Base-by-base conservation (phyloP, 345 rosid species). In the Lenwebbia sp. region DNA sequence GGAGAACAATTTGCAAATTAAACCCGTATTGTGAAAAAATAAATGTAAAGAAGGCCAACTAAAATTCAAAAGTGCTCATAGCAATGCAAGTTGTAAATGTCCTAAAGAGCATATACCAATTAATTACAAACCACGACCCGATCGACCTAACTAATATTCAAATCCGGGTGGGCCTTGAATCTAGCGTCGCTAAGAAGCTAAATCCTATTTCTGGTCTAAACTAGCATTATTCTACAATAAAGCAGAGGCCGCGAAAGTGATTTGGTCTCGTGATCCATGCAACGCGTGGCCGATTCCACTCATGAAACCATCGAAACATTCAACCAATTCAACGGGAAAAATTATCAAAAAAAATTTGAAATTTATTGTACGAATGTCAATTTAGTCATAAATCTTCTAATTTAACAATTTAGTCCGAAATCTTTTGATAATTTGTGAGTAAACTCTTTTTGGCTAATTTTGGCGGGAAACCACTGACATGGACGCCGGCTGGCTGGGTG, bases 351-450 rank as follows among this genome's bases (percentile, higher is more conserved):
- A 19, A 49, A 26, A 3, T 62, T 19, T 10, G 0, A 37, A 70
- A 70, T 5, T 33, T 4, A 17, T 37, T 19, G 0, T 65, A 9
- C 6, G 17, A 0, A 65, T 9, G 0, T 7, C 5, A 4, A 3
- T 62, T 62, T 21, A 15, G 0, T 62, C 17, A 3, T 62, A 30
- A 62, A 17, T 0, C 0, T 15, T 14, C 15, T 0, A 3, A 7
- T 30, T 30, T 8, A 4, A 8, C 2, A 7, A 65, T 62, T 14
- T 4, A 15, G 2, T 3, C 3, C 1, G 0, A 62, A 62, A 30
- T 0, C 19, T 15, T 30, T 14, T 30, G 23, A 8, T 3, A 62
- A 62, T 62, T 30, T 17, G 3, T 2, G 11, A 30, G 17, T 15
- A 0, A 17, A 62, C 0, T 15, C 22, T 1, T 30, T 17, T 7